Evolutionary conservation across 371 early-diverging fungal species (phyloP).

Genomic region (Circinella minor): DNA sequence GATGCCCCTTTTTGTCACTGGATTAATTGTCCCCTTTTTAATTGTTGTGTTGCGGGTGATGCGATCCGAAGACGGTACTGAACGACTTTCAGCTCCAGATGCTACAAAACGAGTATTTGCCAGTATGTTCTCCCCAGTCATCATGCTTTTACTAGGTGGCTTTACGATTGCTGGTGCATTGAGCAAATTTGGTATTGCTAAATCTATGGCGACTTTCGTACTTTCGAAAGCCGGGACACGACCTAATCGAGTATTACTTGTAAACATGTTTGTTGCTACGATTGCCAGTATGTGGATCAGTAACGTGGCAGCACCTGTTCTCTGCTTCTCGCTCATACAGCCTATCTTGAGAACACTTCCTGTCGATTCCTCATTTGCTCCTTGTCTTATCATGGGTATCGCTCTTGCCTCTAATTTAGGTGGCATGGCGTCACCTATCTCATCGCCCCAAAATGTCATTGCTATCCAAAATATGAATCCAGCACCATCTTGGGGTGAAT

Average conservation of each 20-base stretch:
- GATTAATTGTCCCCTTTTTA: slow-evolving; percentile 86
- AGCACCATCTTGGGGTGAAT: slow-evolving; percentile 71
- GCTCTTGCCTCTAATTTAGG: slow-evolving; percentile 86
- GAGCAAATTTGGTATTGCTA: slow-evolving; percentile 91
- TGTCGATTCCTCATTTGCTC: slow-evolving; percentile 65
- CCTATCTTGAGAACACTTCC: slow-evolving; percentile 81
- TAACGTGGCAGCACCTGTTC: slow-evolving; percentile 97
- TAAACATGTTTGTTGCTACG: slow-evolving; percentile 94
- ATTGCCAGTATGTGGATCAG: slow-evolving; percentile 97
- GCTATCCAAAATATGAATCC: slow-evolving; percentile 79
- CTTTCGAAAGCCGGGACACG: slow-evolving; percentile 89
- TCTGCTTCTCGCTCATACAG: slow-evolving; percentile 94
- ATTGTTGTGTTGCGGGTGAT: slow-evolving; percentile 86
- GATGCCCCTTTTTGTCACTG: slow-evolving; percentile 95
- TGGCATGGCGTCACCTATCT: slow-evolving; percentile 88
- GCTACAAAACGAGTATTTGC: slow-evolving; percentile 77
- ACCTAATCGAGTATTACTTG: slow-evolving; percentile 83
- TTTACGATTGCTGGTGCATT: slow-evolving; percentile 84
- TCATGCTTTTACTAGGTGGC: slow-evolving; percentile 84
- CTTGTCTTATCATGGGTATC: slow-evolving; percentile 79
- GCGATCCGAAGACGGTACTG: slow-evolving; percentile 59
- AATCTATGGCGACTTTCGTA: slow-evolving; percentile 85
- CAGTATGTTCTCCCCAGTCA: slow-evolving; percentile 84
- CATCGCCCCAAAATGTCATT: slow-evolving; percentile 82
- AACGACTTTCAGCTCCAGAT: slow-evolving; percentile 56